Evolutionary conservation across 2,329 filamentous ascomycete genomes (phyloP).

Genomic region (Penicillium sp.): DNA sequence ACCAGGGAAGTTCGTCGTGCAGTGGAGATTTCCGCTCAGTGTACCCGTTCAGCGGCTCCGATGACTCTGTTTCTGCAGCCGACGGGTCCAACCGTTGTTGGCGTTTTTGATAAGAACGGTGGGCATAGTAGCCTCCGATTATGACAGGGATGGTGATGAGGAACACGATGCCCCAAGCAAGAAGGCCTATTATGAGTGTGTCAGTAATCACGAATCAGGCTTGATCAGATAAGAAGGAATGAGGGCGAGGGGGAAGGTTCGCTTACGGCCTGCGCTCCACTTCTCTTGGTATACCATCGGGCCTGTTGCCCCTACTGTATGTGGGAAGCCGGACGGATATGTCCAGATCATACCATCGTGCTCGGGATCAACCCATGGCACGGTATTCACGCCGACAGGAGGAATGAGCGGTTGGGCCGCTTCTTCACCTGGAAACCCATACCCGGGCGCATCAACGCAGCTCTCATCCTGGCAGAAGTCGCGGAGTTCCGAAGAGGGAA

Average conservation of each 20-base stretch:
- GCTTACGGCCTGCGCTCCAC: conserved; percentile 17
- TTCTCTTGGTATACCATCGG: conserved; percentile 3
- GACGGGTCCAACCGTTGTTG: conserved; percentile 11
- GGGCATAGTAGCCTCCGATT: conserved; percentile 12
- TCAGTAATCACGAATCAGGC: conserved; percentile 4
- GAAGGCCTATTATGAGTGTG: conserved; percentile 7
- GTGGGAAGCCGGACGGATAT: conserved; percentile 20
- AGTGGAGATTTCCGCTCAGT: conserved; percentile 24
- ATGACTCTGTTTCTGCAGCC: conserved; percentile 15
- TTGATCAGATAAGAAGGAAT: neutral
- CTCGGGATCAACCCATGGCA: conserved; percentile 38
- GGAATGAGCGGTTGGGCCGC: conserved; percentile 33
- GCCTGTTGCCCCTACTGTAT: conserved; percentile 4
- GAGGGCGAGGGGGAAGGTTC: neutral
- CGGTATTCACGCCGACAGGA: conserved; percentile 35
- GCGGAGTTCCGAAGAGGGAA: conserved; percentile 39
- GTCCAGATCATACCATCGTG: conserved; percentile 27
- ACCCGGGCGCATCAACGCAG: conserved; percentile 35
- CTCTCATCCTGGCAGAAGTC: conserved; percentile 34
- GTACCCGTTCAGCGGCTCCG: conserved; percentile 22
- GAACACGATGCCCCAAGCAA: conserved; percentile 12
- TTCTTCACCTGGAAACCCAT: conserved; percentile 35
- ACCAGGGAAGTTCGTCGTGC: conserved; percentile 29
- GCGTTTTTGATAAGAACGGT: conserved; percentile 14
- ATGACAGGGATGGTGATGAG: conserved; percentile 13